Evolutionary conservation across 2,329 filamentous ascomycete species (phyloP).

Genomic region (Thielaviopsis musarum): DNA sequence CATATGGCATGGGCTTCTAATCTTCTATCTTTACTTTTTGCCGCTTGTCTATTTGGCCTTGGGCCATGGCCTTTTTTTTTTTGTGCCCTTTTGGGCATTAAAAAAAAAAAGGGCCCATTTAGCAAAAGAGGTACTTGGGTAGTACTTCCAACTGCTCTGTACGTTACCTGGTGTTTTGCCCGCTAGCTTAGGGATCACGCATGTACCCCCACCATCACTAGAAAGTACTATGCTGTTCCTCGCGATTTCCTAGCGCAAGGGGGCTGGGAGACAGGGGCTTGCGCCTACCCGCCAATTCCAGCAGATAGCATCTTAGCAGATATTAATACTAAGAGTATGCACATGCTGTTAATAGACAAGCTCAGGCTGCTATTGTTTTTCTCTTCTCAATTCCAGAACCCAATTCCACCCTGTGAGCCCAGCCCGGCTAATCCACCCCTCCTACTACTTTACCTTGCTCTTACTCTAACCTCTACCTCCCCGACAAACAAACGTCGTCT

Average conservation of each 20-base stretch:
- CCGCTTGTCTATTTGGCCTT: too few relatives aligned
- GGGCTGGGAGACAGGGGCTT: constrained; percentile 11
- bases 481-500: constrained; percentile 12
- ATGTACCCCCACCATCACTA: not conserved
- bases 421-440: not conserved
- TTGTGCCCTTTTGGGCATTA: not conserved
- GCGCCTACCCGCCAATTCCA: not conserved
- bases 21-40: too few relatives aligned
- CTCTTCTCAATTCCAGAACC: not conserved
- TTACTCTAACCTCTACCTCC: constrained; percentile 7
- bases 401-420: not conserved
- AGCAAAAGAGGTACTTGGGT: not conserved
- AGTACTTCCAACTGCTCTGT: not conserved
- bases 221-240: constrained; percentile 6
- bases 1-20: not conserved
- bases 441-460: not conserved
- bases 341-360: constrained; percentile 1
- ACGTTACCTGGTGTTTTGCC: not conserved
- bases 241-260: constrained; percentile 4
- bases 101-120: not conserved
- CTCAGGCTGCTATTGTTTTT: not conserved
- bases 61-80: not conserved
- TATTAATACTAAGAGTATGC: too few relatives aligned
- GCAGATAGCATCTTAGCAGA: constrained; percentile 6
- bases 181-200: not conserved